A percentile compares a stretch with the other conserved stretches of the same genome.
phyloP scores from a whole-genome alignment of 768 basidiomycete species.

The Termitomyces sp. region DNA sequence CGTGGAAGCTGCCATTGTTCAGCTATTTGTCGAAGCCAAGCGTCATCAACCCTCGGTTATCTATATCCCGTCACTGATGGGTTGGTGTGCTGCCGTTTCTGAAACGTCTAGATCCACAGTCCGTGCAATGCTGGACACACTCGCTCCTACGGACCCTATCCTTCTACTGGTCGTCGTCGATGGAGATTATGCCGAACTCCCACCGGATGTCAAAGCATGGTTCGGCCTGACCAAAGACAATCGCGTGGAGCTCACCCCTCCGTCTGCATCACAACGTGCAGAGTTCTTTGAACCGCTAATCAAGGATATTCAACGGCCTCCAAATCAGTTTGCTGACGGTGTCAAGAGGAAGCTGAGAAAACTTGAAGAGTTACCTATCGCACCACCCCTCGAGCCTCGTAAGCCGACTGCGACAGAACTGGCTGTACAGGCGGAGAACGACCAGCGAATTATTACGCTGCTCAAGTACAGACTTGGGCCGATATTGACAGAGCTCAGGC shows the following conservation, averaged over 20 bases:
- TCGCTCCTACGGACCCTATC: conserved; percentile 91
- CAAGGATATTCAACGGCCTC: conserved; percentile 66
- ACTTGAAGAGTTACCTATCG: conserved; percentile 81
- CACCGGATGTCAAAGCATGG: conserved; percentile 84
- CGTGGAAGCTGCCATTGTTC: conserved; percentile 87
- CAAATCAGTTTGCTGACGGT: conserved; percentile 88
- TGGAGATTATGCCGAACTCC: conserved; percentile 63
- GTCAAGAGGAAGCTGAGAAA: conserved; percentile 78
- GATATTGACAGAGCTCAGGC: conserved; percentile 83
- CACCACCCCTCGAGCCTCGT: conserved; percentile 86
- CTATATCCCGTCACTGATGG: conserved; percentile 85
- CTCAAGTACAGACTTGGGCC: conserved; percentile 90
- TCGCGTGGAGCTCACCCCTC: conserved; percentile 58
- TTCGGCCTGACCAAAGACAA: conserved; percentile 80
- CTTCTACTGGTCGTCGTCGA: conserved; percentile 89
- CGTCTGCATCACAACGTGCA: conserved; percentile 52
- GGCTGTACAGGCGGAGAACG: conserved; percentile 77
- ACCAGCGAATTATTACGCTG: conserved; percentile 72
- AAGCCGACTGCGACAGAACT: conserved; percentile 80
- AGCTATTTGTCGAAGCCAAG: conserved; percentile 95
- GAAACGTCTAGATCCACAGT: conserved; percentile 85
- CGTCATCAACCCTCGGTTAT: conserved; percentile 95
- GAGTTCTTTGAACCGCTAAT: conserved; percentile 78
- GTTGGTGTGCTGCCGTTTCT: conserved; percentile 83
- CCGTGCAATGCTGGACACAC: conserved; percentile 85